Base-by-base conservation (phyloP, 345 rosid genomes). In the Cardamine resedifolia region DNA sequence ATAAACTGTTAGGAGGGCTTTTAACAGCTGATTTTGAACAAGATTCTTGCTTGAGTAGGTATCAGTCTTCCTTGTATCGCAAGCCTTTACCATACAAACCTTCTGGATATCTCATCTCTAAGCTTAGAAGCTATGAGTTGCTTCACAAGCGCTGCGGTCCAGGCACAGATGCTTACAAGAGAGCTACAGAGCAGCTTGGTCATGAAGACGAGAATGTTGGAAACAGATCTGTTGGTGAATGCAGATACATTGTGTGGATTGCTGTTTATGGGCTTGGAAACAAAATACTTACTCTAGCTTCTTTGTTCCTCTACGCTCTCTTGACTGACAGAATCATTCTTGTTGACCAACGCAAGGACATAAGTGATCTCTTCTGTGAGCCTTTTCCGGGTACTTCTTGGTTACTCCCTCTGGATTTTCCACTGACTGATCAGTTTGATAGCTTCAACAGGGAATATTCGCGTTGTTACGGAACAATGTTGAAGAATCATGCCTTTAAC, bases 91-190 rank as follows among this genome's bases (percentile, higher is more conserved):
- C 33, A 2, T 72, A 81, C 69, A 80, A 61, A 49, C 89, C 91
- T 4, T 85, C 88, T 49, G 24, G 61, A 12, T 72, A 86, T 76
- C 84, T 88, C 6, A 33, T 86, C 47, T 85, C 87, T 43, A 81
- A 77, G 76, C 75, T 88, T 44, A 80, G 83, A 45, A 69, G 66
- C 52, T 86, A 88, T 27, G 90, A 86, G 78, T 71, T 69, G 70
- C 84, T 83, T 50, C 90, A 88, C 70, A 80, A 81, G 74, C 78
- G 68, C 24, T 88, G 94, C 30, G 89, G 85, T 15, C 94, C 90
- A 15, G 55, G 72, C 21, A 80, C 86, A 2, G 7, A 82, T 9
- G 75, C 89, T 11, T 86, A 81, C 73, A 83, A 74, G 68, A 72
- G 31, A 67, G 79, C 85, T 7, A 18, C 70, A 55, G 72, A 76